Evolutionary conservation across 2,329 filamentous ascomycete genomes (phyloP).

Genomic region (Mycocentrospora acerina): DNA sequence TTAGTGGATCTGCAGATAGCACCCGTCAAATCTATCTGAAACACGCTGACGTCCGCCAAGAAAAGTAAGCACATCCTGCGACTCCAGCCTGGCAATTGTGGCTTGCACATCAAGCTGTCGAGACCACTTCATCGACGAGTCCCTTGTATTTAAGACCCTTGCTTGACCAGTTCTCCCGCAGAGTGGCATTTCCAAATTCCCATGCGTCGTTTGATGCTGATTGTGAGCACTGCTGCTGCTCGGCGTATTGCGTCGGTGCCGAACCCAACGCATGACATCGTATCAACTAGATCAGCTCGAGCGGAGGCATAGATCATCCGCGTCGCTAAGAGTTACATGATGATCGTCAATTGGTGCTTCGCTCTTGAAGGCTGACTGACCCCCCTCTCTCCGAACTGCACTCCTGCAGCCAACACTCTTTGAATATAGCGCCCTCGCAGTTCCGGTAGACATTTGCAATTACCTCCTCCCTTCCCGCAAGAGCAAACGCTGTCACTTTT

Average conservation of each 20-base stretch:
- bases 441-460: neutral
- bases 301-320: slow-evolving; percentile 12
- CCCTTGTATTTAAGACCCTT: no score
- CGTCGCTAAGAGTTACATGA: slow-evolving; percentile 6
- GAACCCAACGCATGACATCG: no score
- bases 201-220: no score
- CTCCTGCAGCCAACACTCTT: neutral
- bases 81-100: no score
- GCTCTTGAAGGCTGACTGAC: slow-evolving; percentile 3
- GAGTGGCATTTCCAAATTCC: no score
- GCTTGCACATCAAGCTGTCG: no score
- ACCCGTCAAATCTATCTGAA: neutral
- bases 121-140: no score
- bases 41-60: neutral
- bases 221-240: neutral
- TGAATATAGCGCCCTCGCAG: neutral
- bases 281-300: no score
- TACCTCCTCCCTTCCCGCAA: neutral
- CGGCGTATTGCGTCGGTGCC: no score
- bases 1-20: neutral
- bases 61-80: no score
- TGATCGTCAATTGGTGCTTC: slow-evolving; percentile 9
- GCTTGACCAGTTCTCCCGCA: no score
- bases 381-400: slow-evolving; percentile 1
- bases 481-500: no score